Evolutionary conservation across 768 basidiomycete genomes (phyloP).

Genomic region (Russula brevipes): DNA sequence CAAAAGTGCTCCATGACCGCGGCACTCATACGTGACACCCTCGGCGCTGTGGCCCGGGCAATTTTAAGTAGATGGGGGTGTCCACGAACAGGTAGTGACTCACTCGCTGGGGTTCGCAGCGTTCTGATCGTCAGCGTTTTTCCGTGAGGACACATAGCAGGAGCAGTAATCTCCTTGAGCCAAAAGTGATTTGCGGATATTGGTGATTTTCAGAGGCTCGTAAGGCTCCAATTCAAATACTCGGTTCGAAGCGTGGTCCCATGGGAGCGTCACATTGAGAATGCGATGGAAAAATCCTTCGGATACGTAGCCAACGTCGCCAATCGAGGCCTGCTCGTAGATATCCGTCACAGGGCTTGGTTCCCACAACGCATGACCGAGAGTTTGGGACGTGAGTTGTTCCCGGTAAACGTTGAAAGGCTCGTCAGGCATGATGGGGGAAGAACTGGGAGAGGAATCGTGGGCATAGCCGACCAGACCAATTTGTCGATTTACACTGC

Average conservation of each 20-base stretch:
- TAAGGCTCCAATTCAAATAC: neutral
- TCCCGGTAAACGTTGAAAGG: conserved; percentile 9
- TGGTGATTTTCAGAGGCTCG: neutral
- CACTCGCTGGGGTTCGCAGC: neutral
- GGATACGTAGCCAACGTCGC: conserved; percentile 24
- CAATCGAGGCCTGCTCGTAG: conserved; percentile 19
- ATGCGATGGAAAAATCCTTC: conserved; percentile 21
- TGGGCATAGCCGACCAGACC: too few species aligned
- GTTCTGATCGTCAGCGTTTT: neutral
- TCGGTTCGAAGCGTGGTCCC: neutral
- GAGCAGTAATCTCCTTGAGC: neutral
- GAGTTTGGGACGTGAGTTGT: conserved; percentile 10
- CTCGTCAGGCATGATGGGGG: neutral
- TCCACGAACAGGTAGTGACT: neutral
- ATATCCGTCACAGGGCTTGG: conserved; percentile 13
- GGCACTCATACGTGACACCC: neutral
- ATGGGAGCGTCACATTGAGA: conserved; percentile 16
- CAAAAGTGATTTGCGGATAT: neutral
- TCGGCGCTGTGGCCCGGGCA: neutral
- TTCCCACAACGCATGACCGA: conserved; percentile 19
- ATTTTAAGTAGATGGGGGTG: neutral
- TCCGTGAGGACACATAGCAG: neutral
- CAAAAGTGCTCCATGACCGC: conserved; percentile 1
- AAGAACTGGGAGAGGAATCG: too few species aligned
- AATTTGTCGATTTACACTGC: too few species aligned